Evolutionary conservation across 208 protist species (phyloP).

Genomic region (Trypanosoma vivax): DNA sequence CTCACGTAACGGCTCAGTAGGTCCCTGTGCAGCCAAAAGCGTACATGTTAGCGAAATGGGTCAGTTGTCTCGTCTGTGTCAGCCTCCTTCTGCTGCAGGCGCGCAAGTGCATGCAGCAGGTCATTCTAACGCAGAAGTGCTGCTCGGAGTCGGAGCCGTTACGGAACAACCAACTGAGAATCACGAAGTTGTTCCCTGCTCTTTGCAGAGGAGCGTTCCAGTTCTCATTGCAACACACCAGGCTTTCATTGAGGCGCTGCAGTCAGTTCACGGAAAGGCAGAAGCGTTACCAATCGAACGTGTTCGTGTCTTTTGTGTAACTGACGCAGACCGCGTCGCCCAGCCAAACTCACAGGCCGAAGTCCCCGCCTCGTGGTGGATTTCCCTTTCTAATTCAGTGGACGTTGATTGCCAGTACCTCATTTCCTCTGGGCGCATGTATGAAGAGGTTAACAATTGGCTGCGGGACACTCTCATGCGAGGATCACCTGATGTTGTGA

Average conservation of each 20-base stretch:
- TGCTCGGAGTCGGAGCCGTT: background rate
- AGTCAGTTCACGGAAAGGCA: conserved; percentile 18
- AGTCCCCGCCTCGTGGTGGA: conserved; percentile 38
- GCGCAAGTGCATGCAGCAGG: background rate
- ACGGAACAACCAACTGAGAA: background rate
- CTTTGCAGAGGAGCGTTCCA: conserved; percentile 31
- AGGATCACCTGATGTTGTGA: conserved; percentile 10
- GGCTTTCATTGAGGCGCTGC: conserved; percentile 32
- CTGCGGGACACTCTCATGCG: conserved; percentile 39
- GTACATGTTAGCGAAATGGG: no score
- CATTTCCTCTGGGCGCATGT: conserved; percentile 29
- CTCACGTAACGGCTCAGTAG: no score
- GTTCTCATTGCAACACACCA: conserved; percentile 44
- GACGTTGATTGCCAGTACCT: conserved; percentile 81
- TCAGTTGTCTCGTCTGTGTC: no score
- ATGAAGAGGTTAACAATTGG: conserved; percentile 32
- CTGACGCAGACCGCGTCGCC: conserved; percentile 34
- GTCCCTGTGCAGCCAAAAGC: no score
- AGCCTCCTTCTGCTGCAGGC: no score
- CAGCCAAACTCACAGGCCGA: conserved; percentile 29
- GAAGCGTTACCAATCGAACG: conserved; percentile 52
- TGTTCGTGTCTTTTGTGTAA: conserved; percentile 41
- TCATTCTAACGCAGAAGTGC: background rate
- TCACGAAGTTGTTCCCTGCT: conserved; percentile 22
- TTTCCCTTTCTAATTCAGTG: conserved; percentile 49